Evolutionary conservation across 1,284 basidiomycete species (phyloP).

Genomic region (Schizopora paradoxa): DNA sequence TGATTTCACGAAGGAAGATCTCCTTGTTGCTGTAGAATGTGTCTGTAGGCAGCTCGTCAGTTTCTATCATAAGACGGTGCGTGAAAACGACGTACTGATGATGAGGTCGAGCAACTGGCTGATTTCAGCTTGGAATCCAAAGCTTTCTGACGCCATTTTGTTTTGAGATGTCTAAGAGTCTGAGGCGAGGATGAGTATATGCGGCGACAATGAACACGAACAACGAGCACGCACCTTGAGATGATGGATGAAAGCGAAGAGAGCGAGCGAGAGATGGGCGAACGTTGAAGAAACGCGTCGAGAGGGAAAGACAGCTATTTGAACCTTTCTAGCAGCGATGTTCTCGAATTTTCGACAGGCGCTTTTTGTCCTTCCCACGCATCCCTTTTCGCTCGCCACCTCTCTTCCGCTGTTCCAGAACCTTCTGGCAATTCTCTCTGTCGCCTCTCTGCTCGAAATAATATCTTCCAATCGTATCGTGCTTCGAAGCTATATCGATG

Average conservation of each 20-base stretch:
- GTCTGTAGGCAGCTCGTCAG: constrained; percentile 44
- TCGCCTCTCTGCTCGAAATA: too few species aligned
- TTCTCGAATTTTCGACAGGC: constrained; percentile 15
- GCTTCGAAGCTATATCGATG: too few species aligned
- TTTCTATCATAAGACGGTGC: constrained; percentile 5
- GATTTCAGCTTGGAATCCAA: constrained; percentile 97
- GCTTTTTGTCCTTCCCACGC: neutral
- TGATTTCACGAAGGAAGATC: constrained; percentile 95
- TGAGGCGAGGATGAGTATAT: constrained; percentile 20
- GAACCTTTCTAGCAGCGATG: too few species aligned
- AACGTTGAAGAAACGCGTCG: neutral
- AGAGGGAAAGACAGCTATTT: too few species aligned
- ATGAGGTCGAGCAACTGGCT: constrained; percentile 88
- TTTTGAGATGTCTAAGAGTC: constrained; percentile 13
- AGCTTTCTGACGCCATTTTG: constrained; percentile 72
- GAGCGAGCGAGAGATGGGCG: neutral
- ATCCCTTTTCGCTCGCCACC: neutral
- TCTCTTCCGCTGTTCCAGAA: neutral
- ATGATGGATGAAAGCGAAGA: constrained; percentile 6
- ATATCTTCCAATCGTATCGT: too few species aligned
- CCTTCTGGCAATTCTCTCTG: constrained; percentile 1
- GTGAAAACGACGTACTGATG: constrained; percentile 58
- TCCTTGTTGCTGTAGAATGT: constrained; percentile 99
- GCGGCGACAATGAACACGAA: constrained; percentile 7
- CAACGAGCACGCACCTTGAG: neutral